Evolutionary conservation across 495 filamentous ascomycete species (phyloP).

Genomic region (Daldinia grandis): DNA sequence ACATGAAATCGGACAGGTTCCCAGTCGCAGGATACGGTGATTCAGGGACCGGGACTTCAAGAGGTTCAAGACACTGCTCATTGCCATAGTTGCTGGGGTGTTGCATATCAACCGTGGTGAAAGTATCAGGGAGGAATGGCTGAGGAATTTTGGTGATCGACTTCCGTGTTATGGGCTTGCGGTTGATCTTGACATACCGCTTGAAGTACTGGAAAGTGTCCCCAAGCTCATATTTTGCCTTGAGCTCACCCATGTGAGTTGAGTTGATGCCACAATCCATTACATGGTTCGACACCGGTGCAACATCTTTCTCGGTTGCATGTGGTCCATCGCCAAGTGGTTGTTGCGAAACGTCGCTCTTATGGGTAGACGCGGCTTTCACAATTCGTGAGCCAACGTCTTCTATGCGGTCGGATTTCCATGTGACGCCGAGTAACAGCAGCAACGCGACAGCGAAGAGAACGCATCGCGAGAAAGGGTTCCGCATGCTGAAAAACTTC

Average conservation of each 20-base stretch:
- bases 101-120: constrained; percentile 55
- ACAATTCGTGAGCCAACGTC: constrained; percentile 50
- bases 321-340: constrained; percentile 40
- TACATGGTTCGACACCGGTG: constrained; percentile 30
- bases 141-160: constrained; percentile 58
- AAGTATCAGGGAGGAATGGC: constrained; percentile 52
- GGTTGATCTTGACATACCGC: constrained; percentile 58
- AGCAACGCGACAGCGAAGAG: constrained; percentile 49
- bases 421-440: constrained; percentile 46
- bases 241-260: constrained; percentile 50
- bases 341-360: constrained; percentile 45
- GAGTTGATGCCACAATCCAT: constrained; percentile 59
- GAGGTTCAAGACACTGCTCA: constrained; percentile 55
- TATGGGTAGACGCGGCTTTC: constrained; percentile 48
- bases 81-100: constrained; percentile 50
- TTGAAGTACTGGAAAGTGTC: constrained; percentile 61
- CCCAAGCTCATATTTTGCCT: constrained; percentile 55
- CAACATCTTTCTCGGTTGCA: constrained; percentile 33
- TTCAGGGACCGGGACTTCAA: constrained; percentile 56
- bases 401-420: constrained; percentile 50
- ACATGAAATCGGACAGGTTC: constrained; percentile 59
- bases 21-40: constrained; percentile 57
- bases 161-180: constrained; percentile 54
- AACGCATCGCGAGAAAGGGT: constrained; percentile 53
- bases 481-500: constrained; percentile 55